Evolutionary conservation across 2,329 filamentous ascomycete species (phyloP).

Genomic region (Claviceps digitariae): DNA sequence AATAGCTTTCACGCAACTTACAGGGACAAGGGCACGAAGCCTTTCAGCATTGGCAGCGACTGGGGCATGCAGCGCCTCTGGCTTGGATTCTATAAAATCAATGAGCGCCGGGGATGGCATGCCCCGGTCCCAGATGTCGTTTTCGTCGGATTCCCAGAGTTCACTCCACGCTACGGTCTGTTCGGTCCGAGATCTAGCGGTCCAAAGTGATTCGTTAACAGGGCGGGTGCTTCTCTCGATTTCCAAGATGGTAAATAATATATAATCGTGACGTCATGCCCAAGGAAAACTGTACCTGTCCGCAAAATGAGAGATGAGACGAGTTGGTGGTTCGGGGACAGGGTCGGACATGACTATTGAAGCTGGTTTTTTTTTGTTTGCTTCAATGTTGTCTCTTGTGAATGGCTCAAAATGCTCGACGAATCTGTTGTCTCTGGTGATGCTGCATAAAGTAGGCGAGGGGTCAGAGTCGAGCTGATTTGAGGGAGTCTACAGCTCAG

Average conservation of each 20-base stretch:
- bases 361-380: background rate
- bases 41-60: background rate
- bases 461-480: too few relatives aligned
- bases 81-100: background rate
- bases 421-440: background rate
- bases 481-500: too few relatives aligned
- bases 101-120: background rate
- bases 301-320: background rate
- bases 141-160: conserved; percentile 4
- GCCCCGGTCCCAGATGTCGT: conserved; percentile 4
- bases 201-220: background rate
- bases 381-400: too few relatives aligned
- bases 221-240: background rate
- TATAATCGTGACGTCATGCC: background rate
- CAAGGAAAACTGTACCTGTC: background rate
- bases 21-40: background rate
- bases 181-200: background rate
- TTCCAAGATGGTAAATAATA: background rate
- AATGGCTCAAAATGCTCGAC: background rate
- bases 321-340: background rate
- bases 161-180: conserved; percentile 1
- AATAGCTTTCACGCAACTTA: background rate
- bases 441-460: background rate
- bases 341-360: background rate
- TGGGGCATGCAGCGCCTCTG: background rate